Conservation (phyloP, 768 basidiomycete genomes). For the Albatrellus ellisii region DNA sequence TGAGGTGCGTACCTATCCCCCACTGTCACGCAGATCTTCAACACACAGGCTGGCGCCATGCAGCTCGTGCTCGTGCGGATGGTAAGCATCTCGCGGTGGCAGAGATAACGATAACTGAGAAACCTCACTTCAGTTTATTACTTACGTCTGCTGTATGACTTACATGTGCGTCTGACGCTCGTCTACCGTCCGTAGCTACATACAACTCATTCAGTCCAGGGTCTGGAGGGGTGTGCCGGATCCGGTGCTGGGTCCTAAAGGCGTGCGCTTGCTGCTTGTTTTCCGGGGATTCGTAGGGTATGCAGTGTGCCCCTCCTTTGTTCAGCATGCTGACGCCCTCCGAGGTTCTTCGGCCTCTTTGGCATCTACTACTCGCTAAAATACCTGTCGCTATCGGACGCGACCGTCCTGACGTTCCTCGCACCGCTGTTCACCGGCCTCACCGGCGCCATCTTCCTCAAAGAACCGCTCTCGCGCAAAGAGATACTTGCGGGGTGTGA, state of each 20-base stretch:
- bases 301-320: constrained; percentile 5
- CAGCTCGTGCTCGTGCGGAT: constrained; percentile 47
- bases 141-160: constrained; percentile 34
- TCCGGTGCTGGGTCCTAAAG: constrained; percentile 58
- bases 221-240: constrained; percentile 31
- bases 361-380: constrained; percentile 60
- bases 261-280: constrained; percentile 42
- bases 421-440: constrained; percentile 52
- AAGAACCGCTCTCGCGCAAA: constrained; percentile 40
- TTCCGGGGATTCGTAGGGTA: constrained; percentile 55
- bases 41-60: background rate
- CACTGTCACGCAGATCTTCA: background rate
- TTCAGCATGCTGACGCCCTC: background rate
- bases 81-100: constrained; percentile 22
- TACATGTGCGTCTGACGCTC: constrained; percentile 30
- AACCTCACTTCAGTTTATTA: constrained; percentile 27
- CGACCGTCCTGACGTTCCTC: constrained; percentile 66
- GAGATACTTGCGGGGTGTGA: constrained; percentile 44
- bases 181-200: background rate
- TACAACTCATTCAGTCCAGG: constrained; percentile 16
- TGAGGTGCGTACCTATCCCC: constrained; percentile 28
- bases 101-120: background rate
- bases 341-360: constrained; percentile 62
- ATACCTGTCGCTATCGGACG: constrained; percentile 69
- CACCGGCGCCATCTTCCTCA: constrained; percentile 45